phyloP scores from a whole-genome alignment of 257 asterid species.

The Nyctanthes arbortristis region DNA sequence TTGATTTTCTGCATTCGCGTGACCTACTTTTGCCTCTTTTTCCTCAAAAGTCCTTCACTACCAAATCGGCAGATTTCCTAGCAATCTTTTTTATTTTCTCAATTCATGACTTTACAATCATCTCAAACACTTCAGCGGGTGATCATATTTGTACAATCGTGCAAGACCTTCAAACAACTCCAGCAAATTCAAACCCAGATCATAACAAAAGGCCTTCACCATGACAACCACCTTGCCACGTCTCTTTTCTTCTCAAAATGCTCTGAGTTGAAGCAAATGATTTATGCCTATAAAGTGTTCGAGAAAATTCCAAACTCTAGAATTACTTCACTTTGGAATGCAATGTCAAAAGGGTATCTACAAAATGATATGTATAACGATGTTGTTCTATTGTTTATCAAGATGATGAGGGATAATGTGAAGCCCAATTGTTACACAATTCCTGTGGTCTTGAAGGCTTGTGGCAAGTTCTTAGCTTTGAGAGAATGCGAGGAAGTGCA shows the following conservation, averaged over 20 bases:
- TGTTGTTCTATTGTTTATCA: slow-evolving; percentile 42
- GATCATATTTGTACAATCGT: slow-evolving; percentile 55
- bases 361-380: slow-evolving; percentile 44
- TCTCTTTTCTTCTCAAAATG: slow-evolving; percentile 62
- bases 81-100: slow-evolving; percentile 4
- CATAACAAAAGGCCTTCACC: slow-evolving; percentile 36
- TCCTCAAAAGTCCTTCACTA: background rate
- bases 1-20: slow-evolving; percentile 20
- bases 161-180: slow-evolving; percentile 55
- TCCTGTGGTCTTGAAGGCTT: slow-evolving; percentile 73
- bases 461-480: slow-evolving; percentile 50
- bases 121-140: slow-evolving; percentile 40
- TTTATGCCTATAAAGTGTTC: slow-evolving; percentile 58
- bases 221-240: slow-evolving; percentile 42
- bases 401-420: slow-evolving; percentile 66
- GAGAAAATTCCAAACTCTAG: slow-evolving; percentile 52
- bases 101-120: slow-evolving; percentile 41
- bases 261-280: slow-evolving; percentile 30
- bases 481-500: slow-evolving; percentile 72
- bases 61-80: background rate
- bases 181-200: slow-evolving; percentile 72
- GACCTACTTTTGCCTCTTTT: background rate
- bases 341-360: slow-evolving; percentile 74
- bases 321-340: slow-evolving; percentile 64
- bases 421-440: slow-evolving; percentile 64